Evolutionary conservation across 1,139 yeast species (phyloP), one percentile per base, ranked within the genome.

Genomic region (Neolecta irregularis): DNA sequence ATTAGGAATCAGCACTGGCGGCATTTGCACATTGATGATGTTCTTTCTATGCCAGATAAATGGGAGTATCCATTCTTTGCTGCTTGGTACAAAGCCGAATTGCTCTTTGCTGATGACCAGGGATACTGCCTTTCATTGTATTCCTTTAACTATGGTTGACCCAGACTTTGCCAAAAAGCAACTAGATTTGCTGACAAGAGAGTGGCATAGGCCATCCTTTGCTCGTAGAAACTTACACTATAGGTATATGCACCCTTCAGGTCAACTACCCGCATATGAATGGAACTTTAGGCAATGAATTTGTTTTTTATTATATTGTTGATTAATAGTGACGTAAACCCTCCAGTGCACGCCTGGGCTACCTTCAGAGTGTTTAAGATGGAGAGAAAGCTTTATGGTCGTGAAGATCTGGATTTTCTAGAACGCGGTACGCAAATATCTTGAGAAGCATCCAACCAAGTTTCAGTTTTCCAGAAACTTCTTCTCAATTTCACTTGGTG

Each of bases 301-400:
- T n/a, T n/a, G n/a, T n/a, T n/a, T n/a, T n/a, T n/a, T n/a, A n/a
- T n/a, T n/a, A n/a, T n/a, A n/a, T n/a, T n/a, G n/a, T n/a, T n/a
- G n/a, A n/a, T n/a, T n/a, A n/a, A n/a, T n/a, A n/a, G 81, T 45
- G 96, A 85, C 55, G 94, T 88, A 15, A 85, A 85, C 54, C 96
- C 96, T 1, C 96, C 96, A 1, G 96, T 85, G 26, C 95, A 85
- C 54, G 95, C 95, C 0, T 85, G 96, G 96, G 77, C 95, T 1
- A 77, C 92, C 6, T 85, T 75, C 56, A 68, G 96, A 50, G 81
- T 81, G 33, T 85, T 73, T 60, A 85, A 85, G 57, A 70, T 83
- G 47, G 95, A 85, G 58, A 66, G 93, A 47, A 81, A 80, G 52
- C 67, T 81, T 72, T 78, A 78, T 53, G 88, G 91, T 9, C 61